These are phyloP conservation scores for Syzygium malaccense DNA, from an alignment of 441 rosid species.

Conservation along the genomic window DNA sequence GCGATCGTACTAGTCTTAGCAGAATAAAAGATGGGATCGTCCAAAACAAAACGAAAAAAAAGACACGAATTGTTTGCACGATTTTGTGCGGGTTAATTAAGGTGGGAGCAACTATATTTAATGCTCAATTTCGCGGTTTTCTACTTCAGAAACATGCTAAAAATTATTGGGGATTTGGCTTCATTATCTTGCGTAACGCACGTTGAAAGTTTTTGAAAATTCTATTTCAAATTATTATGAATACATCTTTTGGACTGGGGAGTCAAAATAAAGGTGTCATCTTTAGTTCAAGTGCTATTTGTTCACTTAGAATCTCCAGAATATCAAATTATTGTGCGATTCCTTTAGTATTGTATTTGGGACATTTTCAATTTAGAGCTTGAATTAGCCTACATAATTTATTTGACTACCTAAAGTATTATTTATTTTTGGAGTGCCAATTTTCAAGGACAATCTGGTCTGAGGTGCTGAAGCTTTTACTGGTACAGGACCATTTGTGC, in stretches of 20 bases:
- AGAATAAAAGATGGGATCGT: too few relatives aligned
- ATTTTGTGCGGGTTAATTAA: not conserved
- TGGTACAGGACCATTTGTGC: too few relatives aligned
- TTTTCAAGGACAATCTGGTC: not conserved
- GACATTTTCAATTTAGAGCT: not conserved
- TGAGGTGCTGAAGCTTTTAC: not conserved
- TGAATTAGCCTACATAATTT: too few relatives aligned
- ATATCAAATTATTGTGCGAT: fast-evolving
- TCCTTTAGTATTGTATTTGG: too few relatives aligned
- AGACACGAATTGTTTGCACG: not conserved
- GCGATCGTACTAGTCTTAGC: not conserved
- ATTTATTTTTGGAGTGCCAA: not conserved
- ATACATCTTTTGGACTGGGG: too few relatives aligned
- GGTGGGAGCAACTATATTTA: not conserved
- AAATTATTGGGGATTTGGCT: not conserved
- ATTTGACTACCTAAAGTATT: not conserved
- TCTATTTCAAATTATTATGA: too few relatives aligned
- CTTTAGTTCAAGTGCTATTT: too few relatives aligned
- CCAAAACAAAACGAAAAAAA: not conserved
- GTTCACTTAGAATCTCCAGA: not conserved
- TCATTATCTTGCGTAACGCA: not conserved
- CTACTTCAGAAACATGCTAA: not conserved
- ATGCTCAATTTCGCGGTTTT: not conserved
- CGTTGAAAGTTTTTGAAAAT: too few relatives aligned
- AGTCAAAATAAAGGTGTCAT: too few relatives aligned